These are phyloP conservation scores for Oropetium thomaeum DNA, from an alignment of 176 grass and related monocot species.

Conservation along the genomic window DNA sequence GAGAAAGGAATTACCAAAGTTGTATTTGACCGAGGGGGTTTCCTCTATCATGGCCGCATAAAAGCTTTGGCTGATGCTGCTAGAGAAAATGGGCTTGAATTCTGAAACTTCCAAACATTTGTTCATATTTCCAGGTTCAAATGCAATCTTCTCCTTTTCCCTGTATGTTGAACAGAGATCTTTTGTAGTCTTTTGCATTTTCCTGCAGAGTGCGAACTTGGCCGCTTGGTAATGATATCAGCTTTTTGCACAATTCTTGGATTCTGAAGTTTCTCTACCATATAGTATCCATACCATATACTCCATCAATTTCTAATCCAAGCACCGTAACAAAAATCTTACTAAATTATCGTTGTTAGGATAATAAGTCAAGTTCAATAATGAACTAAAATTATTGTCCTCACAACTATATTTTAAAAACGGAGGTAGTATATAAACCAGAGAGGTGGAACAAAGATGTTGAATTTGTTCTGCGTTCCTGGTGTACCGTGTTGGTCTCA, in stretches of 20 bases:
- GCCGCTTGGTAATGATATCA: neutral
- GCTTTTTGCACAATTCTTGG: neutral
- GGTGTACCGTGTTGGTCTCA: neutral
- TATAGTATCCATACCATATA: neutral
- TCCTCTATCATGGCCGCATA: conserved; percentile 76
- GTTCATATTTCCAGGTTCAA: conserved; percentile 25
- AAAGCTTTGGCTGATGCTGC: conserved; percentile 88
- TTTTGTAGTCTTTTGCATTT: conserved; percentile 25
- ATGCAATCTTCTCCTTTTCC: conserved; percentile 16
- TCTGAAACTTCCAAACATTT: conserved; percentile 47
- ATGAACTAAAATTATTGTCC: too few relatives aligned
- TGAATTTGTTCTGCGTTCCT: neutral
- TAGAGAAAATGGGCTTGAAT: conserved; percentile 76
- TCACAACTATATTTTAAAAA: too few relatives aligned
- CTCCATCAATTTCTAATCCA: too few relatives aligned
- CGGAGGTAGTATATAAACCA: neutral
- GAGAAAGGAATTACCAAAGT: conserved; percentile 94
- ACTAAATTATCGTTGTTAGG: too few relatives aligned
- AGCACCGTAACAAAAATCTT: too few relatives aligned
- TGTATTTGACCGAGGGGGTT: conserved; percentile 93
- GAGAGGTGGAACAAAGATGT: neutral
- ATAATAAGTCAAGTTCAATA: too few relatives aligned
- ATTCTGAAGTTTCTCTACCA: neutral
- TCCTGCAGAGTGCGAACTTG: conserved; percentile 7
- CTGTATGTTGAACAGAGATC: conserved; percentile 21